These are phyloP conservation scores for Fusarium abutilonis DNA, from an alignment of 2,329 filamentous ascomycete species.

Conservation along the genomic window DNA sequence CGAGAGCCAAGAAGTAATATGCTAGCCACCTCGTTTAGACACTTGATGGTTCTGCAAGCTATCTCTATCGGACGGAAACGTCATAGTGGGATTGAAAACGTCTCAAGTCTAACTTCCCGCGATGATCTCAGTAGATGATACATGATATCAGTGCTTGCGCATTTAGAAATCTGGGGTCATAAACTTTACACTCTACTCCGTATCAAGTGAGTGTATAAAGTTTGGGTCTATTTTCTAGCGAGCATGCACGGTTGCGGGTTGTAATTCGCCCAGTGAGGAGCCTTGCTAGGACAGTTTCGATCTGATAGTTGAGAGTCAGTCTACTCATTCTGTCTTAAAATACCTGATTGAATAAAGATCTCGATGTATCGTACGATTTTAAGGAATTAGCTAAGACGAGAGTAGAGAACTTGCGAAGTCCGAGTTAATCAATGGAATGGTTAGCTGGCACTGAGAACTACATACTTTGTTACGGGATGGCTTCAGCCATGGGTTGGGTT, in stretches of 20 bases:
- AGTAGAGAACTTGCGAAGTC: no score
- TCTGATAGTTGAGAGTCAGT: neutral
- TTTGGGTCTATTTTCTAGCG: conserved; percentile 3
- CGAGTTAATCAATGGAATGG: no score
- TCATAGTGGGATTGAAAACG: neutral
- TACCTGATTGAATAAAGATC: no score
- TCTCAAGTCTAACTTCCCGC: conserved; percentile 18
- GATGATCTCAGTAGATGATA: conserved; percentile 28
- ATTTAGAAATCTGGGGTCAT: conserved; percentile 18
- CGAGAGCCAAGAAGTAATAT: conserved; percentile 28
- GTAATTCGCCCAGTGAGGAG: conserved; percentile 24
- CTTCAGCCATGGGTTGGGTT: no score
- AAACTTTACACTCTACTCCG: no score
- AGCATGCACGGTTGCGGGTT: conserved; percentile 15
- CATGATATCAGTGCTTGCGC: conserved; percentile 33
- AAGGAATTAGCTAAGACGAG: no score
- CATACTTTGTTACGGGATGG: no score
- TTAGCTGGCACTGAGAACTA: no score
- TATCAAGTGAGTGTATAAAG: neutral
- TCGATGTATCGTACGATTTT: no score
- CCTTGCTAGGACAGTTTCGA: conserved; percentile 2
- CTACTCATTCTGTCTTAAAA: no score
- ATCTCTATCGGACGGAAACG: neutral
- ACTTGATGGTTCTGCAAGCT: neutral
- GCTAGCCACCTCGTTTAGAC: conserved; percentile 15